These are phyloP conservation scores for Crithidia mellificae DNA, from an alignment of 208 protist genomes.

Conservation along the genomic window DNA sequence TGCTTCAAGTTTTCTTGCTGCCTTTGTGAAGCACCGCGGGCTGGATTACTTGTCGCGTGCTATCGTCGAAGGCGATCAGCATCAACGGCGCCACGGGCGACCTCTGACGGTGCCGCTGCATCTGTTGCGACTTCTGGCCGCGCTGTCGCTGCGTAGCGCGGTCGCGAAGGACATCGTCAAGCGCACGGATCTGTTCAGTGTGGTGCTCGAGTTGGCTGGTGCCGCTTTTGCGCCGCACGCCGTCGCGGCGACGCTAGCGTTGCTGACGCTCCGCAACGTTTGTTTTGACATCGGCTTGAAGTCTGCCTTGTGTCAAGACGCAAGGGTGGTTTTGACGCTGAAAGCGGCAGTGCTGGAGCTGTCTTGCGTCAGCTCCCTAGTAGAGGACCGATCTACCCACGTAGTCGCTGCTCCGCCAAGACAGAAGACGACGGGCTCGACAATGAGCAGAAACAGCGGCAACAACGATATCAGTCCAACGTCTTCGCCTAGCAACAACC, in stretches of 20 bases:
- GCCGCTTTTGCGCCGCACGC: conserved; percentile 12
- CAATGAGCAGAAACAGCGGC: background rate
- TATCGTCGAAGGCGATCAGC: conserved; percentile 25
- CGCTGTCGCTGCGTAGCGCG: conserved; percentile 55
- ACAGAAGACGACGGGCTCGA: background rate
- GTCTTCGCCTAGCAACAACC: background rate
- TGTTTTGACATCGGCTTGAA: conserved; percentile 71
- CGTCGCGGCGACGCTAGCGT: conserved; percentile 46
- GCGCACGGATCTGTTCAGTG: conserved; percentile 48
- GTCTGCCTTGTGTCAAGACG: conserved; percentile 70
- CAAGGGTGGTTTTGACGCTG: conserved; percentile 68
- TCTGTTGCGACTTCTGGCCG: conserved; percentile 59
- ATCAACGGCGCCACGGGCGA: conserved; percentile 21
- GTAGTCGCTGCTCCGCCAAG: background rate
- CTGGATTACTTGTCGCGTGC: conserved; percentile 20
- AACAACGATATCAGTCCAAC: background rate
- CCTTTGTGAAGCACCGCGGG: conserved; percentile 28
- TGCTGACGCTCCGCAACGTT: conserved; percentile 74
- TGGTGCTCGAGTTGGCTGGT: conserved; percentile 61
- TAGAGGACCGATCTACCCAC: conserved; percentile 10
- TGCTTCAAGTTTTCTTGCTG: conserved; percentile 14
- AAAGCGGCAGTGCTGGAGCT: conserved; percentile 61
- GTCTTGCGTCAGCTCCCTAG: conserved; percentile 26
- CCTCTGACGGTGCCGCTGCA: conserved; percentile 32
- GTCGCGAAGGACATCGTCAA: conserved; percentile 45